Evolutionary conservation across 2,329 filamentous ascomycete species (phyloP), one percentile per base, ranked within the genome.

Genomic region (Ophiosphaerella korrae): DNA sequence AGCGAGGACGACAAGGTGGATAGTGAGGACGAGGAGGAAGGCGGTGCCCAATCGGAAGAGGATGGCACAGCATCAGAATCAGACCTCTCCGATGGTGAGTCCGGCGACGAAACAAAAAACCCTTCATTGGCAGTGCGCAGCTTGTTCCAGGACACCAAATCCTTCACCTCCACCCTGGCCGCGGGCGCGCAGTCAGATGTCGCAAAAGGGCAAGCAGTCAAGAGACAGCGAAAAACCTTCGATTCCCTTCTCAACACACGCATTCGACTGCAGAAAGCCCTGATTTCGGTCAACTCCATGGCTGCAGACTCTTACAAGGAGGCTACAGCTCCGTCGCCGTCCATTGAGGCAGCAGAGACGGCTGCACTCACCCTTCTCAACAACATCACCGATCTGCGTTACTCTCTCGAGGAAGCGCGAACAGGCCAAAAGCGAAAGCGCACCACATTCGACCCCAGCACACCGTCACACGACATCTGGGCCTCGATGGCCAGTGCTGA

Each of bases 181-280:
- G 80, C 87, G 66, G 87, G 88, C 1, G 86, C 86, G 45, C 86
- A 88, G 66, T 85, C 85, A 45, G 94, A 97, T 69, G 85, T 88
- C 4, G 84, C 87, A 36, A 97, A 97, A 74, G 94, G 94, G 11
- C 77, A 83, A 47, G 93, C 93, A 0, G 90, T 99, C 33, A 93
- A 92, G 64, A 80, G 86, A 50, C 94, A 99, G 75, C 86, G 92
- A 44, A 88, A 87, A 55, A 85, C 88, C 0, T 99, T 96, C 67
- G 93, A 97, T 62, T 85, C 89, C 0, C 83, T 97, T 1, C 82
- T 99, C 29, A 96, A 96, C 75, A 84, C 92, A 12, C 87, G 94
- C 16, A 97, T 99, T 67, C 89, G 93, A 53, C 77, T 99, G 14
- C 95, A 99, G 73, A 97, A 97, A 73, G 91, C 90, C 1, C 77